Evolutionary conservation across 148 eudicot species (phyloP).

Genomic region (Rhododendron molle): DNA sequence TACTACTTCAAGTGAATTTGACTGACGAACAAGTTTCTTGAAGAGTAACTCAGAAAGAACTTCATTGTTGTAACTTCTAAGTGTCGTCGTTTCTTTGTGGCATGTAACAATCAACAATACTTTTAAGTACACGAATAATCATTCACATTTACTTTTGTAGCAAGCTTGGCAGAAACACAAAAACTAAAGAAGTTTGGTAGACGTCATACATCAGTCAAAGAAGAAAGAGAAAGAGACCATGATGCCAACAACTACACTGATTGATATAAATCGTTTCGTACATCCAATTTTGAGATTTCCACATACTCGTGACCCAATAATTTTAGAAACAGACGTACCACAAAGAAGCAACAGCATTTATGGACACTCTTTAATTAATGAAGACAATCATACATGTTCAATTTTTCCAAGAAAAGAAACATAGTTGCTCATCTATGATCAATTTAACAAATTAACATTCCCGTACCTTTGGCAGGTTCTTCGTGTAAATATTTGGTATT

Average conservation of each 20-base stretch:
- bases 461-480: constrained; percentile 45
- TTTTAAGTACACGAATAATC: background rate
- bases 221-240: background rate
- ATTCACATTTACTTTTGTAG: background rate
- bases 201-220: background rate
- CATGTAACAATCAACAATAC: background rate
- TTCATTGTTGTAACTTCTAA: background rate
- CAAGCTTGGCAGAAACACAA: background rate
- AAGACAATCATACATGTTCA: background rate
- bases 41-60: background rate
- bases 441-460: background rate
- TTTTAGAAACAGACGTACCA: background rate
- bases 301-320: too few relatives aligned
- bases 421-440: background rate
- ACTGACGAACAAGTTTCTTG: background rate
- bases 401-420: background rate
- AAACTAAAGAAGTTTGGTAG: background rate
- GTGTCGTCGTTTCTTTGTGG: background rate
- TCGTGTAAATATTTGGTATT: constrained; percentile 39
- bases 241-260: background rate
- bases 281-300: background rate
- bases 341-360: background rate
- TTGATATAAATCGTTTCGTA: background rate
- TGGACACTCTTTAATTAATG: background rate
- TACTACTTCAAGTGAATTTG: background rate